Percentiles rank a stretch among this genome's conserved stretches.
These are phyloP conservation scores for Delonix regia DNA, from an alignment of 306 rosid genomes.

Conservation along the genomic window DNA sequence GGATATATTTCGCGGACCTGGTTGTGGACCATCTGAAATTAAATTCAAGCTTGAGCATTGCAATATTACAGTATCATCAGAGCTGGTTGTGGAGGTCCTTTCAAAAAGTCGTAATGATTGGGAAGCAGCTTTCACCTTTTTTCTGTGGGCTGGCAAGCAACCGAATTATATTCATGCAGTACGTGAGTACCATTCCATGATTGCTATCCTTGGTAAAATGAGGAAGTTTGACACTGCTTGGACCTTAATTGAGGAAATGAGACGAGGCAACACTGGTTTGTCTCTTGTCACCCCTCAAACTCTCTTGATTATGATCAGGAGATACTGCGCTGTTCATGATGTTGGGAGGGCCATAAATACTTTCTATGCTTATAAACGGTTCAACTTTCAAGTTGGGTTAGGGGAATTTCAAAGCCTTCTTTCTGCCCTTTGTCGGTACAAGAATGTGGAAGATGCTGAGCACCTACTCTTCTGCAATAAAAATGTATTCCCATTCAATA, in stretches of 20 bases:
- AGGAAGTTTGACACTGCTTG: slow-evolving; percentile 94
- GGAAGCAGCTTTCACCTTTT: slow-evolving; percentile 91
- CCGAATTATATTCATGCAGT: slow-evolving; percentile 61
- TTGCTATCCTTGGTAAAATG: slow-evolving; percentile 80
- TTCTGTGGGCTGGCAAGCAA: slow-evolving; percentile 90
- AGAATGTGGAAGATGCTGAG: slow-evolving; percentile 83
- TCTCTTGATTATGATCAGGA: slow-evolving; percentile 84
- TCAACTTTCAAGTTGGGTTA: slow-evolving; percentile 59
- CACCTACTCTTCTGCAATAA: slow-evolving; percentile 73
- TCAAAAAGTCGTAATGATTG: slow-evolving; percentile 74
- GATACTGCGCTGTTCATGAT: slow-evolving; percentile 76
- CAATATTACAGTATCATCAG: slow-evolving; percentile 52
- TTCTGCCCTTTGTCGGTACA: slow-evolving; percentile 90
- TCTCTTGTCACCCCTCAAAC: slow-evolving; percentile 78
- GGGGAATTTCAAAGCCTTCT: slow-evolving; percentile 84
- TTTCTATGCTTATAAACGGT: slow-evolving; percentile 70
- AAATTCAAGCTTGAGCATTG: slow-evolving; percentile 65
- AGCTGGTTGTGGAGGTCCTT: slow-evolving; percentile 74
- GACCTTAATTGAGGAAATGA: slow-evolving; percentile 85
- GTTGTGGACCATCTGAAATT: slow-evolving; percentile 45
- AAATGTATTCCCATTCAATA: slow-evolving; percentile 61
- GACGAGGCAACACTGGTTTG: slow-evolving; percentile 40
- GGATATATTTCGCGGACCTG: slow-evolving; percentile 51
- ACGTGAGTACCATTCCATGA: slow-evolving; percentile 85
- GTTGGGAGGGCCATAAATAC: slow-evolving; percentile 83